These are phyloP conservation scores for Parietaria judaica DNA, from an alignment of 306 rosid species.

Conservation along the genomic window DNA sequence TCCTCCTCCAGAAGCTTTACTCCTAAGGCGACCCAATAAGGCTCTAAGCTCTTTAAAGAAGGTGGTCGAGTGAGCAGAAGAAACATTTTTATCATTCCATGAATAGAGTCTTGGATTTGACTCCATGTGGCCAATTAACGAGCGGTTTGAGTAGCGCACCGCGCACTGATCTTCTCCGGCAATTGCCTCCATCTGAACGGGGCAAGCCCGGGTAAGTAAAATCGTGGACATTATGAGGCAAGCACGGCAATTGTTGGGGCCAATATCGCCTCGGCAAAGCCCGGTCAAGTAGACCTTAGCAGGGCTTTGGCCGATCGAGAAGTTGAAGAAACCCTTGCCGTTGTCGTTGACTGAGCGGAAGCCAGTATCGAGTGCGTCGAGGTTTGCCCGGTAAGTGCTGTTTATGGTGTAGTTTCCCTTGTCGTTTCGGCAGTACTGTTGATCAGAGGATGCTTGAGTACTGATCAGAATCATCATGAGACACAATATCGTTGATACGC, in stretches of 20 bases:
- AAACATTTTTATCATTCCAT: background rate
- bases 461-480: no score
- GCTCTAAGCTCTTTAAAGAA: background rate
- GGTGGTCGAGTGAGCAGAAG: background rate
- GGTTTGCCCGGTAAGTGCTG: background rate
- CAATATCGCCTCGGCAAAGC: background rate
- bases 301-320: background rate
- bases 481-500: no score
- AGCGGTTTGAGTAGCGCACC: conserved; percentile 5
- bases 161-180: background rate
- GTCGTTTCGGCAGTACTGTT: background rate
- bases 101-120: background rate
- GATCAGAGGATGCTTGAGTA: no score
- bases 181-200: background rate
- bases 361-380: background rate
- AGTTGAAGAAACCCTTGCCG: background rate
- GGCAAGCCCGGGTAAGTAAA: background rate
- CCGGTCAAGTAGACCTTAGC: background rate
- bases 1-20: background rate
- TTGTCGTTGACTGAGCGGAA: background rate
- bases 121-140: background rate
- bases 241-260: background rate
- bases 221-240: background rate
- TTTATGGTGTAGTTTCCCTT: background rate
- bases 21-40: background rate